Conservation (phyloP, 2,329 filamentous ascomycete species). For the Talaromyces sp. region DNA sequence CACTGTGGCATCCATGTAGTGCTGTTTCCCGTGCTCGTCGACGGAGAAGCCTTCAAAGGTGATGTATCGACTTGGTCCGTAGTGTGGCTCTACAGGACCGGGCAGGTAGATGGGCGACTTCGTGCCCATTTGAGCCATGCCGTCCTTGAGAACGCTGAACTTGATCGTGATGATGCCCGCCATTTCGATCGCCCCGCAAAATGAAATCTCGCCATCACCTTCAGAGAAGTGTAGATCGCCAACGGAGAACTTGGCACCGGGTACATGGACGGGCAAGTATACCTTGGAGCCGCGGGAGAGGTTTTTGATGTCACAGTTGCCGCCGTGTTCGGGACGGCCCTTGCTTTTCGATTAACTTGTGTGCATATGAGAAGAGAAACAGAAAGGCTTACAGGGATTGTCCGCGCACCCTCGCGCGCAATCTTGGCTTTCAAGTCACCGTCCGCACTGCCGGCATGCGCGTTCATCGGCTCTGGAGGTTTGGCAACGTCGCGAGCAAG, state of each 20-base stretch:
- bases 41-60: slow-evolving; percentile 90
- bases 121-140: slow-evolving; percentile 66
- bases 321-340: slow-evolving; percentile 77
- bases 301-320: slow-evolving; percentile 91
- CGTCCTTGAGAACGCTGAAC: slow-evolving; percentile 79
- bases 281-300: slow-evolving; percentile 73
- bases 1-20: slow-evolving; percentile 80
- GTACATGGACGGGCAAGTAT: slow-evolving; percentile 80
- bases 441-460: slow-evolving; percentile 64
- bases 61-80: slow-evolving; percentile 73
- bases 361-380: neutral
- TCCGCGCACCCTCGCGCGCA: slow-evolving; percentile 72
- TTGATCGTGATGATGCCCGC: slow-evolving; percentile 86
- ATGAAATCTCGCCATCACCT: slow-evolving; percentile 86
- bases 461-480: slow-evolving; percentile 66
- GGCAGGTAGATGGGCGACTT: slow-evolving; percentile 82
- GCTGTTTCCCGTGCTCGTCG: slow-evolving; percentile 81
- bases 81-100: slow-evolving; percentile 82
- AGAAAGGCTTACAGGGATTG: slow-evolving; percentile 59
- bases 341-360: slow-evolving; percentile 8
- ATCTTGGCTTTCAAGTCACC: slow-evolving; percentile 60
- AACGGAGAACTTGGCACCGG: slow-evolving; percentile 82
- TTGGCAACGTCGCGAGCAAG: slow-evolving; percentile 68
- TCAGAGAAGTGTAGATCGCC: slow-evolving; percentile 85
- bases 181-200: slow-evolving; percentile 90